Conservation (phyloP, 495 filamentous ascomycete genomes). For the Halenospora varia region DNA sequence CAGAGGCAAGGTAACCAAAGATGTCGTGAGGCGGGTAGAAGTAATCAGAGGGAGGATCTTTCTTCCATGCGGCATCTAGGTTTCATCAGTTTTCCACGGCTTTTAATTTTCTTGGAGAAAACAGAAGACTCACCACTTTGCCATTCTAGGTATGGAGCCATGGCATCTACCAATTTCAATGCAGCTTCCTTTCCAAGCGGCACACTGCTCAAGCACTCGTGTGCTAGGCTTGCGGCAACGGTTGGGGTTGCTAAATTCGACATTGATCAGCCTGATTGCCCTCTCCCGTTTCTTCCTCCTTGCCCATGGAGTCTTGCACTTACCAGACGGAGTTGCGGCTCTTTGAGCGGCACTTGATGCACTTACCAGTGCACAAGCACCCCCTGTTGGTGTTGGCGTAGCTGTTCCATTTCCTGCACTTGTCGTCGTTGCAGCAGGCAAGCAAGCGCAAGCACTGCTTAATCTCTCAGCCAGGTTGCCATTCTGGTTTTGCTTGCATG, state of each 20-base stretch:
- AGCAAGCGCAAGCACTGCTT: slow-evolving; percentile 26
- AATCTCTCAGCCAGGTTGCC: slow-evolving; percentile 5
- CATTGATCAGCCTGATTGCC: not conserved
- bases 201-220: slow-evolving; percentile 43
- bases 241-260: slow-evolving; percentile 19
- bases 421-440: slow-evolving; percentile 18
- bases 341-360: slow-evolving; percentile 35
- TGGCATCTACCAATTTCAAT: slow-evolving; percentile 35
- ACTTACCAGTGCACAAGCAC: slow-evolving; percentile 39
- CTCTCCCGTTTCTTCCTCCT: not conserved
- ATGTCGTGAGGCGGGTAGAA: slow-evolving; percentile 42
- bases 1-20: slow-evolving; percentile 33
- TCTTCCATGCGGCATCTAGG: slow-evolving; percentile 32
- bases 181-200: slow-evolving; percentile 37
- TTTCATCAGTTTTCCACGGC: not conserved
- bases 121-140: slow-evolving; percentile 29
- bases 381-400: slow-evolving; percentile 20
- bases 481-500: slow-evolving; percentile 16
- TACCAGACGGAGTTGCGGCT: slow-evolving; percentile 16
- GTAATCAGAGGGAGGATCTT: slow-evolving; percentile 39
- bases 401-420: slow-evolving; percentile 22
- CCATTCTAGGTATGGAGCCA: slow-evolving; percentile 40
- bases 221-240: slow-evolving; percentile 36
- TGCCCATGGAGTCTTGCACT: slow-evolving; percentile 1
- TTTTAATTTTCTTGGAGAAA: not conserved